phyloP scores from a whole-genome alignment of 2,329 filamentous ascomycete genomes.

The Leptographium lundbergii region DNA sequence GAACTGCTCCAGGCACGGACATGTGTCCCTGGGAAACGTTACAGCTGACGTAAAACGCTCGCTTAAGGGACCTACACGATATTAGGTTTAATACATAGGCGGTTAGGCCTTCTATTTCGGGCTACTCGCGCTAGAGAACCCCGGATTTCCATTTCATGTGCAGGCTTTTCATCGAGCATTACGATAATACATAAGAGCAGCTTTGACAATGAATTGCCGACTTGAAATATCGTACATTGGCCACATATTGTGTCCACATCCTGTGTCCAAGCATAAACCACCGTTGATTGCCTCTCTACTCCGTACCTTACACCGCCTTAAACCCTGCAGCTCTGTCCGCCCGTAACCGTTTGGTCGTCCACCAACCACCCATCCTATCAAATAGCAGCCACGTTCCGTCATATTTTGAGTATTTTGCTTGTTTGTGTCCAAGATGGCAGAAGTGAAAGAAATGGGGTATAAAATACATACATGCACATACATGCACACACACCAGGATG shows the following conservation, averaged over 20 bases:
- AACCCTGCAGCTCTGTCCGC: neutral
- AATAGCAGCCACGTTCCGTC: neutral
- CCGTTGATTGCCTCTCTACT: neutral
- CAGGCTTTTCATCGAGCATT: neutral
- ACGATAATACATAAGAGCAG: neutral
- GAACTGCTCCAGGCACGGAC: neutral
- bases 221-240: neutral
- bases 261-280: neutral
- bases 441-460: constrained; percentile 1
- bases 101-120: neutral
- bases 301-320: neutral
- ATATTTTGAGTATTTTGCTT: neutral
- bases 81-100: neutral
- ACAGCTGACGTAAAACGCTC: neutral
- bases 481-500: neutral
- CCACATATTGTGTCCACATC: neutral
- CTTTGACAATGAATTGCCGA: neutral
- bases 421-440: neutral
- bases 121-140: neutral
- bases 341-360: neutral
- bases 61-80: neutral
- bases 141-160: neutral
- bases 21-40: neutral
- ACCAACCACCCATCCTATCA: neutral
- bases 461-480: constrained; percentile 2